These are phyloP conservation scores for Penicillium odoratum DNA, from an alignment of 495 filamentous ascomycete species.

Conservation along the genomic window DNA sequence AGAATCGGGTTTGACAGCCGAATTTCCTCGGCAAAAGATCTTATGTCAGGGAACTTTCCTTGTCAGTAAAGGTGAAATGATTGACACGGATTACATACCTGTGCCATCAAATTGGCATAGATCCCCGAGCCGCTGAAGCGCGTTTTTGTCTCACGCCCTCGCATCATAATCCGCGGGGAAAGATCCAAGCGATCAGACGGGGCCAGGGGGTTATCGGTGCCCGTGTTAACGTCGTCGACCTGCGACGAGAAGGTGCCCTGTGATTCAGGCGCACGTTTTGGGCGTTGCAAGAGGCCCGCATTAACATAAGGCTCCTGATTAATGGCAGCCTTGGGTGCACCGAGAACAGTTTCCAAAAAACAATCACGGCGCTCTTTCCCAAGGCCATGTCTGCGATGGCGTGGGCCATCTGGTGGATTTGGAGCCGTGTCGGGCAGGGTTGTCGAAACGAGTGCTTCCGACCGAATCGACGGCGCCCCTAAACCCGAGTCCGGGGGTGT, in stretches of 20 bases:
- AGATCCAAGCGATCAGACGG: slow-evolving; percentile 43
- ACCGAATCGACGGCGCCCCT: slow-evolving; percentile 31
- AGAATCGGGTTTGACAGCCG: slow-evolving; percentile 39
- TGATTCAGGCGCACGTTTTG: slow-evolving; percentile 23
- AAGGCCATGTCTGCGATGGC: slow-evolving; percentile 3
- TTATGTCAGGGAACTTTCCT: slow-evolving; percentile 43
- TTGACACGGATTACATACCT: slow-evolving; percentile 28
- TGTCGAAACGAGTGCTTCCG: slow-evolving; percentile 25
- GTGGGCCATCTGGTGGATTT: slow-evolving; percentile 7
- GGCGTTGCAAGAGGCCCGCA: slow-evolving; percentile 34
- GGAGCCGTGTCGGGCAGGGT: slow-evolving; percentile 10
- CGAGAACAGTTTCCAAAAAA: slow-evolving; percentile 47
- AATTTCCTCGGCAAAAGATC: slow-evolving; percentile 45
- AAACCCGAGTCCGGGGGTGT: slow-evolving; percentile 40
- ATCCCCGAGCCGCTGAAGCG: slow-evolving; percentile 46
- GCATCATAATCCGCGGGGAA: slow-evolving; percentile 44
- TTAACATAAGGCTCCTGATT: slow-evolving; percentile 41
- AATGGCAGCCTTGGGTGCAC: slow-evolving; percentile 42
- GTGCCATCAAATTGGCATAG: slow-evolving; percentile 43
- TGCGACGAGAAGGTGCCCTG: slow-evolving; percentile 9
- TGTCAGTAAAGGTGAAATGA: background rate
- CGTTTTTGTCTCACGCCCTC: slow-evolving; percentile 45
- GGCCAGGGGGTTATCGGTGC: slow-evolving; percentile 24
- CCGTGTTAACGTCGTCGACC: slow-evolving; percentile 13
- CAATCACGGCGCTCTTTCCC: slow-evolving; percentile 32